Conservation (phyloP, 2,329 filamentous ascomycete species). For the Sporothrix variecibatus region DNA sequence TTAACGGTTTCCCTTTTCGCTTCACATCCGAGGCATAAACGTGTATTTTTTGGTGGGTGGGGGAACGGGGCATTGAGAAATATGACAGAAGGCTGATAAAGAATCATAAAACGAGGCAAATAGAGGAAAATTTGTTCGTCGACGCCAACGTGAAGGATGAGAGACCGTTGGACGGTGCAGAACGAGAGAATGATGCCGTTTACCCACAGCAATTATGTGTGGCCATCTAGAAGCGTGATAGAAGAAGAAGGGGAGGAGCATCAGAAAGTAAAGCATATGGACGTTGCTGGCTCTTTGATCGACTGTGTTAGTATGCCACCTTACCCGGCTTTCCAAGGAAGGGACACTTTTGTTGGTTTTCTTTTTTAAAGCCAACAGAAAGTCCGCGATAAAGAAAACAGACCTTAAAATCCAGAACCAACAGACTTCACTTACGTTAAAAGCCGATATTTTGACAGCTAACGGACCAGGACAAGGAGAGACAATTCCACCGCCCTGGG, state of each 20-base stretch:
- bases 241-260: not conserved
- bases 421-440: not conserved
- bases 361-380: too few species aligned
- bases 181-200: not conserved
- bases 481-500: not conserved
- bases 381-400: not conserved
- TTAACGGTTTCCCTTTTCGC: not conserved
- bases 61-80: not conserved
- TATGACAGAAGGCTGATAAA: not conserved
- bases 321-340: not conserved
- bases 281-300: not conserved
- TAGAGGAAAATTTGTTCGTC: too few species aligned
- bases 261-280: not conserved
- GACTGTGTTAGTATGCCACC: not conserved
- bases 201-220: not conserved
- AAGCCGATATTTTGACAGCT: not conserved
- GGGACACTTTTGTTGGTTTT: not conserved
- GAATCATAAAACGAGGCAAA: too few species aligned
- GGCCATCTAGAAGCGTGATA: not conserved
- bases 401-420: not conserved
- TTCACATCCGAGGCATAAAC: conserved; percentile 2
- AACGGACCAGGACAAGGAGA: not conserved
- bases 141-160: too few species aligned
- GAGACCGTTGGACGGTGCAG: not conserved
- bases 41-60: not conserved